These are phyloP conservation scores for Taphrina pruni DNA, from an alignment of 1,139 yeast species.

Conservation along the genomic window DNA sequence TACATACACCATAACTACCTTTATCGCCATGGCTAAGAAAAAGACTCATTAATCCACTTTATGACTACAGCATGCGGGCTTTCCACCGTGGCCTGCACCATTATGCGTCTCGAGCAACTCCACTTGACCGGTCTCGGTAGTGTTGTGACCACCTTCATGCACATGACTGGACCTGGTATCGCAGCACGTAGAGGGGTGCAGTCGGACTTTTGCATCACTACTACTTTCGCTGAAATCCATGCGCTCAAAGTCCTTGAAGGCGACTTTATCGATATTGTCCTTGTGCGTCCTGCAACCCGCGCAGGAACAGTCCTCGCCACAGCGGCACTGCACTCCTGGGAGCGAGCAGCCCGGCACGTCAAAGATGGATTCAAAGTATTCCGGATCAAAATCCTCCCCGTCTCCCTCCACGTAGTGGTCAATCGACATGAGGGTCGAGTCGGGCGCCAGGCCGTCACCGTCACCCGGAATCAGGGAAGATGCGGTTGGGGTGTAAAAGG, in stretches of 20 bases:
- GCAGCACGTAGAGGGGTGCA: constrained; percentile 37
- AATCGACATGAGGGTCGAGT: constrained; percentile 3
- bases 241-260: constrained; percentile 28
- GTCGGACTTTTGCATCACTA: constrained; percentile 3
- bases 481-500: constrained; percentile 15
- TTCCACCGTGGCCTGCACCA: background rate
- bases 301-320: constrained; percentile 37
- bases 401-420: constrained; percentile 12
- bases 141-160: background rate
- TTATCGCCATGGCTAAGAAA: background rate
- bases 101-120: background rate
- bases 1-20: background rate
- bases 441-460: background rate
- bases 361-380: constrained; percentile 22
- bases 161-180: constrained; percentile 33
- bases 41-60: background rate
- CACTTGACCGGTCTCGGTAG: background rate
- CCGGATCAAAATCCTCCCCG: constrained; percentile 31
- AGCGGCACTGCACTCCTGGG: constrained; percentile 33
- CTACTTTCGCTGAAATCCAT: constrained; percentile 21
- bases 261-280: constrained; percentile 22
- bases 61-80: background rate
- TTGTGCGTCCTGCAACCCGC: constrained; percentile 35
- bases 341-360: constrained; percentile 38
- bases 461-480: too few species aligned